phyloP scores from a whole-genome alignment of 1,284 basidiomycete species.

The Hemileia vastatrix region DNA sequence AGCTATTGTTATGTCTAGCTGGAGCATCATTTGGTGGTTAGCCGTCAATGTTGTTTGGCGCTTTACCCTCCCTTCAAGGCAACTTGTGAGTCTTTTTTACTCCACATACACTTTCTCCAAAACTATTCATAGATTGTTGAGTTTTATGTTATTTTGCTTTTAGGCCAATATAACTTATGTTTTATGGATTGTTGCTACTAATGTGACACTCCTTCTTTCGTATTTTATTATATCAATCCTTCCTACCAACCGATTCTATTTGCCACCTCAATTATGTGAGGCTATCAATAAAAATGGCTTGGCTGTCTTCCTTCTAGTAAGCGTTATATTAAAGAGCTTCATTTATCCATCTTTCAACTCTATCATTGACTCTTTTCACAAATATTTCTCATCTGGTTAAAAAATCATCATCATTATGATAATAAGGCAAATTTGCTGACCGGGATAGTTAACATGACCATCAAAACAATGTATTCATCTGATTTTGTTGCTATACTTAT shows the following conservation, averaged over 20 bases:
- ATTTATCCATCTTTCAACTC: background rate
- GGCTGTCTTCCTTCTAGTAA: slow-evolving; percentile 66
- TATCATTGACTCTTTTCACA: background rate
- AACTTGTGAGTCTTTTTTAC: slow-evolving; percentile 53
- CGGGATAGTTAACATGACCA: slow-evolving; percentile 68
- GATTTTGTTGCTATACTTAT: slow-evolving; percentile 56
- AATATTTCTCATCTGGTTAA: background rate
- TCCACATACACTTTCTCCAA: background rate
- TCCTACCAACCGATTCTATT: background rate
- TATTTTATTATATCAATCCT: slow-evolving; percentile 42
- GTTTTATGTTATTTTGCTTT: background rate
- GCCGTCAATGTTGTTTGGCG: slow-evolving; percentile 50
- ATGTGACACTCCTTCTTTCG: slow-evolving; percentile 75
- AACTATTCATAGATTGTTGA: background rate
- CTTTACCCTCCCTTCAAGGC: slow-evolving; percentile 54
- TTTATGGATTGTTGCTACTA: slow-evolving; percentile 81
- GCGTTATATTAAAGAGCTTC: slow-evolving; percentile 39
- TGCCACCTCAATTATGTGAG: slow-evolving; percentile 56
- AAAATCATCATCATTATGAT: background rate
- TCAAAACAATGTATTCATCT: slow-evolving; percentile 70
- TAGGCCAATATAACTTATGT: slow-evolving; percentile 83
- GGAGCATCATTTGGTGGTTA: slow-evolving; percentile 68
- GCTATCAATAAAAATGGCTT: slow-evolving; percentile 75
- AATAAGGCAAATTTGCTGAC: slow-evolving; percentile 73
- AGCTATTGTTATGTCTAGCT: slow-evolving; percentile 64